Evolutionary conservation across 805 yeast species (phyloP), one percentile per base, ranked within the genome.

Genomic region (Hanseniaspora osmophila): DNA sequence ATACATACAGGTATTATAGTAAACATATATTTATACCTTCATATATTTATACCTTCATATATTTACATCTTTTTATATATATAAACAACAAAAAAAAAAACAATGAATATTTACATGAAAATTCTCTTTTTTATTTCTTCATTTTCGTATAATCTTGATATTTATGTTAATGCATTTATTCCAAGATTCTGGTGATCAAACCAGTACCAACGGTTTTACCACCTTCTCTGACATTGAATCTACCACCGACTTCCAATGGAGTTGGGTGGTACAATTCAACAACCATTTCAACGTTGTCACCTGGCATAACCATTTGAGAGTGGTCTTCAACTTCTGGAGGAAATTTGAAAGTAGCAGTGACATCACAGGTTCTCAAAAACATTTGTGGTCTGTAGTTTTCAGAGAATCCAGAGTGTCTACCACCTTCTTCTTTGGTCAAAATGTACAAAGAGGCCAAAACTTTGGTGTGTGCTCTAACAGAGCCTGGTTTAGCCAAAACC

Each of bases 161-260:
- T 6, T 12, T 32, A 32, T 35, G 38, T n/a, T 7, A 35, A 5
- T 15, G 16, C 38, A 10, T 35, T 6, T 60, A 68, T 55, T 81
- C 90, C 54, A 84, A 66, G 66, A 86, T 80, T 70, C 95, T 81
- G 60, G 98, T 92, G 59, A 92, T 78, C 73, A 92, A 73, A 74
- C 98, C 98, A 55, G 98, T 92, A 69, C 96, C 98, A 55, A 92
- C 96, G 54, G 98, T 92, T 74, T 83, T 84, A 66, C 96, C 96
- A 72, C 97, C 96, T 74, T 92, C 98, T 80, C 98, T 92, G 67
- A 92, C 76, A 80, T 92, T 92, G 83, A 92, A 92, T 72, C 97
- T 84, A 75, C 88, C 96, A 67, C 94, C 94, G 59, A 82, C 80
- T 75, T 92, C 98, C 53, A 92, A 61, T 51, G 97, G 94, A 56